Evolutionary conservation across 768 basidiomycete genomes (phyloP).

Genomic region (Pleurotus pulmonarius): DNA sequence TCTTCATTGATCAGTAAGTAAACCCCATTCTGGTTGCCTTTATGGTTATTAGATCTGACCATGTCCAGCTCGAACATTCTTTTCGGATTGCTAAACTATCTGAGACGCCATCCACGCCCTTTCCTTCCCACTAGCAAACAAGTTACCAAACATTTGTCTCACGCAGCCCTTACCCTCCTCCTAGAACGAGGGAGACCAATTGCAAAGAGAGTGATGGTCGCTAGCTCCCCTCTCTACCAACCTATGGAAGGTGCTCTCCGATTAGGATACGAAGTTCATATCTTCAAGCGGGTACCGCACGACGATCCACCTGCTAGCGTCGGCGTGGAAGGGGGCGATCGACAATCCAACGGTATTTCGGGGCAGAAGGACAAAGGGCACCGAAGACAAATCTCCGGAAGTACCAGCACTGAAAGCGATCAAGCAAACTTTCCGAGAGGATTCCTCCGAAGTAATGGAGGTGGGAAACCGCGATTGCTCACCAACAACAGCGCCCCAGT

Average conservation of each 20-base stretch:
- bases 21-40: slow-evolving; percentile 5
- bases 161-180: slow-evolving; percentile 72
- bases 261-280: slow-evolving; percentile 71
- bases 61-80: slow-evolving; percentile 78
- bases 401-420: slow-evolving; percentile 21
- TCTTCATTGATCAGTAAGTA: slow-evolving; percentile 57
- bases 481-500: slow-evolving; percentile 1
- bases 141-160: slow-evolving; percentile 56
- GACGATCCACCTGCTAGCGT: slow-evolving; percentile 27
- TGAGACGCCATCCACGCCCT: slow-evolving; percentile 51
- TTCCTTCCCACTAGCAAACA: slow-evolving; percentile 25
- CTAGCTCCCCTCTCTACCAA: slow-evolving; percentile 83
- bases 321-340: neutral
- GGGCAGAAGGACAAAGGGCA: slow-evolving; percentile 20
- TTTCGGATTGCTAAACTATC: slow-evolving; percentile 72
- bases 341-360: neutral
- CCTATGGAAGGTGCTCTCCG: slow-evolving; percentile 69
- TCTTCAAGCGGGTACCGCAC: slow-evolving; percentile 71
- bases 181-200: slow-evolving; percentile 80
- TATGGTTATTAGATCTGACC: neutral
- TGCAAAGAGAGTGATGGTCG: slow-evolving; percentile 70
- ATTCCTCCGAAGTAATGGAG: slow-evolving; percentile 14
- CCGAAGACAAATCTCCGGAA: slow-evolving; percentile 25
- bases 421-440: slow-evolving; percentile 10
- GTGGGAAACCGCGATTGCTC: slow-evolving; percentile 6